Evolutionary conservation across 768 basidiomycete genomes (phyloP), one percentile per base, ranked within the genome.

Genomic region (Boletus coccyginus): DNA sequence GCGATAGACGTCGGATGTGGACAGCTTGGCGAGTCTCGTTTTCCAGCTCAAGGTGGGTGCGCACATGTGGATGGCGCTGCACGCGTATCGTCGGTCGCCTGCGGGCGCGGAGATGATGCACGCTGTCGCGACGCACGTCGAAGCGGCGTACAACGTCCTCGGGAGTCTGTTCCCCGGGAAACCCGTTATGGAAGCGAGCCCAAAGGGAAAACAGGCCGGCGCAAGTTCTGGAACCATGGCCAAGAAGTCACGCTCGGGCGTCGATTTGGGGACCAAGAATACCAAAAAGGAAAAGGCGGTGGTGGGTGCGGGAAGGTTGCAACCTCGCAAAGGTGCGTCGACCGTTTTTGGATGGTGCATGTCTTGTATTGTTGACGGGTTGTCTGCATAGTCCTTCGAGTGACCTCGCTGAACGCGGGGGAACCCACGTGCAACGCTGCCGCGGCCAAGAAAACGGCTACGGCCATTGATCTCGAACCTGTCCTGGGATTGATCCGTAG

Each of bases 1-100:
- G n/a, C 46, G 19, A 31, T 53, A 78, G 78, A 59, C 62, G 13
- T 38, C 58, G 13, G 38, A 39, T n/a, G 9, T 7, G 17, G 38
- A n/a, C 38, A 39, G 41, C 2, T 66, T 78, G 2, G 56, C 56
- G 0, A 55, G 48, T 4, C 71, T 73, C 52, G 54, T 70, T 52
- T 64, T 62, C 8, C 83, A 88, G 63, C 84, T 86, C 62, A 77
- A 73, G 31, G 77, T 82, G 2, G 70, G 78, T 1, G 74, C 79
- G 0, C 82, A 88, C 62, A 75, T 94, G 27, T 89, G 87, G 85
- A 72, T 83, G 44, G 84, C 86, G 0, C 72, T 94, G 19, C 85
- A 90, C 63, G 79, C 83, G 0, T 90, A 94, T 69, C 80, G 83
- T 14, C 75, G 73, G 7, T 73, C 68, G 10, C 76, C 81, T 52